Base-by-base conservation (phyloP, 2,329 filamentous ascomycete genomes). In the Ilyonectria mors-panacis region DNA sequence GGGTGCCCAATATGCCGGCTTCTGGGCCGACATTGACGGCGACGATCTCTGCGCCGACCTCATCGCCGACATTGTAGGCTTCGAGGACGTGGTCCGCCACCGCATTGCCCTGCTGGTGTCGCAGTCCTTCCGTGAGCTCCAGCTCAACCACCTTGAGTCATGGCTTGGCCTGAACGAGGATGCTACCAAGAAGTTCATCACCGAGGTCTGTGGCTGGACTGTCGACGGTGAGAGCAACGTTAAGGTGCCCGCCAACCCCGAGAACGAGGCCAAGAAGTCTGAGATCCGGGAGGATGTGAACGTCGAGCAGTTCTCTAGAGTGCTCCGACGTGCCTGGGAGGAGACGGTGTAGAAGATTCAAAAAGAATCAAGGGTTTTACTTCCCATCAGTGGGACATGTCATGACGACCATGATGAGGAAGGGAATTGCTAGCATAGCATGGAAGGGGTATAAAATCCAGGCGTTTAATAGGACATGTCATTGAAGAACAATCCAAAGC, bases 21-120 rank as follows among this genome's bases (percentile, higher is more conserved):
- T 99, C 90, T 99, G 96, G 96, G 89, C 90, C 51, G 95, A 94
- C 9, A 88, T 98, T 65, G 94, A 98, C 85, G 93, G 91, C 66
- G 95, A 99, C 79, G 96, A 99, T 81, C 88, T 98, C 64, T 98
- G 97, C 84, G 95, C 95, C 68, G 96, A 99, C 80, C 86, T 99
- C 74, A 94, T 95, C 67, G 96, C 95, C 76, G 97, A 99, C 77
- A 95, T 98, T 59, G 88, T 91, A 51, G 96, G 95, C 44, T 99
- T 99, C 80, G 96, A 99, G 86, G 95, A 98, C 80, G 86, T 95
- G 67, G 92, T 99, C 85, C 92, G 96, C 73, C 88, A 97, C 73
- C 90, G 94, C 76, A 98, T 99, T 79, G 95, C 94, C 59, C 89
- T 92, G 51, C 93, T 97, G 66, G 91, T 98, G 73, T 93, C 93